Evolutionary conservation across 2,329 filamentous ascomycete species (phyloP), one percentile per base, ranked within the genome.

Genomic region (Ophiostoma populinum): DNA sequence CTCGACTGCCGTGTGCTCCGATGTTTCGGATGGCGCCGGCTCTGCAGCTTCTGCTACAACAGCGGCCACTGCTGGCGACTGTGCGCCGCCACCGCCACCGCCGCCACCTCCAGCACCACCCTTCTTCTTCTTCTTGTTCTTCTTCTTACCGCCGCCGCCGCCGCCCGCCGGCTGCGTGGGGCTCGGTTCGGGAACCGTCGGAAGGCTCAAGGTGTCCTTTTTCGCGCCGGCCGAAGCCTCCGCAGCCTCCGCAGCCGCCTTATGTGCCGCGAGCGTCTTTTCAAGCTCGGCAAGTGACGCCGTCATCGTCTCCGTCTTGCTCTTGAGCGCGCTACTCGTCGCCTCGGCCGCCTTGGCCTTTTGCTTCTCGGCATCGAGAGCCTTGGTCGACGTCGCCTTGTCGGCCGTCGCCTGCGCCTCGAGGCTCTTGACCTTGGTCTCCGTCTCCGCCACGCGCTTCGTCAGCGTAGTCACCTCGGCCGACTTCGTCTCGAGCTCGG

Each of bases 101-200:
- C 68, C 71, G 45, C 38, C 17, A 46, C 42, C 5, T 49, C 48
- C 45, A 43, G 68, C 71, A 21, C 65, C 69, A 13, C 70, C 72
- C 61, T 86, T 87, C 67, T 92, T 93, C 62, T 87, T 92, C 52
- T 81, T 81, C 44, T 85, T 92, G 54, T 81, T 86, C 55, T 82
- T 92, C 57, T 85, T 87, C 40, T 65, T 69, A 40, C 38, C 27
- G 11, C 38, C 39, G 15, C 37, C 32, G 9, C 28, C 25, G 11
- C 21, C 31, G 5, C 16, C 16, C 13, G 25, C 9, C 13, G 38
- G 32, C 2, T 30, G 34, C 7, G 30, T 19, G 17, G 34, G 24
- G 18, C 45, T 41, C 20, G 44, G 36, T 7, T 42, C 34, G 6
- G 38, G 21, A 11, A 21, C 22, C 24, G 34, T 20, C 16, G 38